phyloP scores from a whole-genome alignment of 2,329 filamentous ascomycete species.

The Xenosphaeropsis pyriputrescens region DNA sequence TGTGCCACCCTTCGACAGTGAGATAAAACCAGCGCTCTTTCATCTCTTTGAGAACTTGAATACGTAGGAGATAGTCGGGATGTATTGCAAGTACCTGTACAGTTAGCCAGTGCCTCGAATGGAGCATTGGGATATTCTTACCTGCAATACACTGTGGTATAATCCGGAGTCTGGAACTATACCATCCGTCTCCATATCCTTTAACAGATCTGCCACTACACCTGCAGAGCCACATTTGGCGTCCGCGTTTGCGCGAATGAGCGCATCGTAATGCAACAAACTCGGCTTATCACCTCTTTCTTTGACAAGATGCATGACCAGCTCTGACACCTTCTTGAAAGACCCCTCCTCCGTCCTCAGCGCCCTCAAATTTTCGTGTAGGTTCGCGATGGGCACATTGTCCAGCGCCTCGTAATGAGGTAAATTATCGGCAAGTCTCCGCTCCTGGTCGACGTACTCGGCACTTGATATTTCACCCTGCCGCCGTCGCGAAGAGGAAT shows the following conservation, averaged over 20 bases:
- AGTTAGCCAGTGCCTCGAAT: conserved; percentile 1
- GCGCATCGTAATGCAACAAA: conserved; percentile 52
- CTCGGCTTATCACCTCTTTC: conserved; percentile 39
- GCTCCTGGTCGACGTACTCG: too few species aligned
- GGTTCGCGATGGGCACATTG: conserved; percentile 14
- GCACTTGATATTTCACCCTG: too few species aligned
- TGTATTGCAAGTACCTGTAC: conserved; percentile 59
- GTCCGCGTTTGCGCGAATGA: conserved; percentile 59
- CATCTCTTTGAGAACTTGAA: conserved; percentile 60
- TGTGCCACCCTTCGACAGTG: conserved; percentile 45
- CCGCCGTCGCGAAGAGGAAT: too few species aligned
- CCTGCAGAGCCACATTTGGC: conserved; percentile 48
- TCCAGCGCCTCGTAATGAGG: neutral
- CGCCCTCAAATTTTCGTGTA: conserved; percentile 33
- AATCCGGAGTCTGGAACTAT: conserved; percentile 50
- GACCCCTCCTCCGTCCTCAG: conserved; percentile 21
- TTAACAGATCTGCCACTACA: conserved; percentile 46
- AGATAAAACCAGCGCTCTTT: conserved; percentile 55
- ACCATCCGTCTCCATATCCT: conserved; percentile 51
- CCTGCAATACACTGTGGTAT: conserved; percentile 59
- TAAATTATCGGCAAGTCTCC: neutral
- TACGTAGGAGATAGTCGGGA: conserved; percentile 67
- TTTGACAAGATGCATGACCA: conserved; percentile 44
- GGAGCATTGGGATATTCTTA: conserved; percentile 18
- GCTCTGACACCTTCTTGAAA: conserved; percentile 21